Percentiles rank a stretch among this genome's conserved stretches.
These are phyloP conservation scores for Nitzschia sp. DNA, from an alignment of 108 stramenopile species.

Conservation along the genomic window DNA sequence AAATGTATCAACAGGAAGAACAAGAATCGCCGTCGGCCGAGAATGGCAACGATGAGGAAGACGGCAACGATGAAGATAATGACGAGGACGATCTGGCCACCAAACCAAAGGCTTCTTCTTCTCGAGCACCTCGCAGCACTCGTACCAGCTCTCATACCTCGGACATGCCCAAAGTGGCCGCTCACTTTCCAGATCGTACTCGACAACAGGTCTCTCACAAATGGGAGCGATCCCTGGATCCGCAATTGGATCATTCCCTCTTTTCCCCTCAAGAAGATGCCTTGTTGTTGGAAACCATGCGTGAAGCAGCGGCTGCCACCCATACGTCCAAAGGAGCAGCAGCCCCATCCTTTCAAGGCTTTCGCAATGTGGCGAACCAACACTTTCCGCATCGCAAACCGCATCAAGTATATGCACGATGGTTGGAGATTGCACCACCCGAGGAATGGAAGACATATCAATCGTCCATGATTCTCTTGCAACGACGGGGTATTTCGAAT, in stretches of 20 bases:
- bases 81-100: slow-evolving; percentile 4
- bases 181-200: slow-evolving; percentile 45
- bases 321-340: neutral
- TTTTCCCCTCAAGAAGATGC: slow-evolving; percentile 64
- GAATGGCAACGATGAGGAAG: neutral
- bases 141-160: neutral
- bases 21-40: neutral
- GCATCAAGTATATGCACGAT: slow-evolving; percentile 33
- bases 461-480: neutral
- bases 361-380: slow-evolving; percentile 18
- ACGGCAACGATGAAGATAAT: neutral
- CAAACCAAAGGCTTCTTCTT: neutral
- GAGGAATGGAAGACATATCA: slow-evolving; percentile 14
- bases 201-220: slow-evolving; percentile 27
- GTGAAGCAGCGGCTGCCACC: neutral
- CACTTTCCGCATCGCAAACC: slow-evolving; percentile 36
- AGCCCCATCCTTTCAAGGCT: neutral
- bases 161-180: slow-evolving; percentile 5
- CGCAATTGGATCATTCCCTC: slow-evolving; percentile 20
- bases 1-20: slow-evolving; percentile 22
- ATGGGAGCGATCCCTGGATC: slow-evolving; percentile 35
- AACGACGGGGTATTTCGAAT: neutral
- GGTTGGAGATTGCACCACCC: slow-evolving; percentile 40
- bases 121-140: neutral
- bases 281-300: slow-evolving; percentile 45